Base-by-base conservation (phyloP, 257 asterid genomes). In the Mentha longifolia region DNA sequence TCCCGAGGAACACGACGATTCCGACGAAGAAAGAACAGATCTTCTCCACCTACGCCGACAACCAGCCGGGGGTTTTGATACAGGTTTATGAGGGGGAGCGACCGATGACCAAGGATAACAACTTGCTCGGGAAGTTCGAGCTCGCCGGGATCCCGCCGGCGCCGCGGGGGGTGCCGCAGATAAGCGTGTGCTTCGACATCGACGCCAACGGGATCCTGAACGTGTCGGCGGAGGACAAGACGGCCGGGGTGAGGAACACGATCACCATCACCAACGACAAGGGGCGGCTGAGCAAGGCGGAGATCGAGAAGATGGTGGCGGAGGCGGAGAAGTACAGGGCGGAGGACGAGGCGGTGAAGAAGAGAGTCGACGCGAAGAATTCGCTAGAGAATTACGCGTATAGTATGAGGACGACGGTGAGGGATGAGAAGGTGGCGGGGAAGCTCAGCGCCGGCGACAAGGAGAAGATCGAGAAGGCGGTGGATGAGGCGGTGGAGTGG, bases 1-100 rank as follows among this genome's bases (percentile, higher is more conserved):
- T 87, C 14, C 89, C 92, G 9, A 84, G 89, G 9, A 87, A 84
- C 80, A 87, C 92, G 12, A 82, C 89, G 0, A 80, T 87, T 65
- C 92, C 89, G 16, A 77, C 87, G 12, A 85, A 83, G 84, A 87
- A 83, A 60, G 85, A 85, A 19, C 85, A 79, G 61, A 77, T 83
- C 2, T 87, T 84, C 72, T 84, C 89, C 0, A 87, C 92, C 6
- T 82, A 81, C 43, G 66, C 85, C 0, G 85, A 87, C 61, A 82
- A 82, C 45, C 92, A 87, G 62, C 86, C 88, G 0, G 86, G 80
- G 0, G 92, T 87, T 20, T 55, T 84, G 0, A 85, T 87, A 14
- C 87, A 87, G 64, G 85, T 87, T 3, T 85, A 64, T 61, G 88
- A 87, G 76, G 92, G 92, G 2, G 88, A 84, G 37, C 70, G 88